Conservation (phyloP, 2,329 filamentous ascomycete genomes). For the Alternaria incomplexa region DNA sequence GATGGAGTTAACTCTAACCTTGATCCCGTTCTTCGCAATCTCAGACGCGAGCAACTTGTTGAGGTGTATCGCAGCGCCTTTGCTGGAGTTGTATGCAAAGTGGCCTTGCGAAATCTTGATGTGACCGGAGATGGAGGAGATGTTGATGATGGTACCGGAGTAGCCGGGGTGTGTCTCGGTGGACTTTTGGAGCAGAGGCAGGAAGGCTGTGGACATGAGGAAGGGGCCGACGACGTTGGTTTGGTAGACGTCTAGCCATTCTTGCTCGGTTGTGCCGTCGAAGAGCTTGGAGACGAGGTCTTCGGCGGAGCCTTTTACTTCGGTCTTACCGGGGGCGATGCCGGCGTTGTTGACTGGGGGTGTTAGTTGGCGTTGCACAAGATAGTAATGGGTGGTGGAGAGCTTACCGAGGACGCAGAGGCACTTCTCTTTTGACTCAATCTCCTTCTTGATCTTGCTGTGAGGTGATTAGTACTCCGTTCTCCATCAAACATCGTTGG, state of each 20-base stretch:
- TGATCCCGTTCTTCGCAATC: constrained; percentile 58
- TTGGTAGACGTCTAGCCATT: constrained; percentile 54
- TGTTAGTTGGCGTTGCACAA: constrained; percentile 42
- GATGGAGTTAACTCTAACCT: constrained; percentile 64
- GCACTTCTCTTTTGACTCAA: constrained; percentile 53
- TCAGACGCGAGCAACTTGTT: constrained; percentile 62
- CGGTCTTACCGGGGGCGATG: constrained; percentile 48
- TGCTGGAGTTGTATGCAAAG: constrained; percentile 58
- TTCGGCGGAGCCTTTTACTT: constrained; percentile 49
- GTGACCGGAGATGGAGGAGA: constrained; percentile 54
- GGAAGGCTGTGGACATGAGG: constrained; percentile 55
- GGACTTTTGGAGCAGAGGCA: constrained; percentile 54
- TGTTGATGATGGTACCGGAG: constrained; percentile 55
- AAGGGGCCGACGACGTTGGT: constrained; percentile 58
- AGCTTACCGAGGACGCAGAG: constrained; percentile 52
- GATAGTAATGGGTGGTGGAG: background rate
- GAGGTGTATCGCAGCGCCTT: constrained; percentile 60
- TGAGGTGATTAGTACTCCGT: constrained; percentile 3
- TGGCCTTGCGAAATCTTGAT: constrained; percentile 56
- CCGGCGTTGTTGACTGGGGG: constrained; percentile 48
- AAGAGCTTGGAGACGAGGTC: constrained; percentile 54
- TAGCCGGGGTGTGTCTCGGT: constrained; percentile 52
- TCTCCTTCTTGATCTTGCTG: constrained; percentile 50
- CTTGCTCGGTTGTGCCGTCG: constrained; percentile 52
- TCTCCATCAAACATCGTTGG: background rate